Conservation (phyloP, 345 rosid genomes). For the Bruguiera parviflora region DNA sequence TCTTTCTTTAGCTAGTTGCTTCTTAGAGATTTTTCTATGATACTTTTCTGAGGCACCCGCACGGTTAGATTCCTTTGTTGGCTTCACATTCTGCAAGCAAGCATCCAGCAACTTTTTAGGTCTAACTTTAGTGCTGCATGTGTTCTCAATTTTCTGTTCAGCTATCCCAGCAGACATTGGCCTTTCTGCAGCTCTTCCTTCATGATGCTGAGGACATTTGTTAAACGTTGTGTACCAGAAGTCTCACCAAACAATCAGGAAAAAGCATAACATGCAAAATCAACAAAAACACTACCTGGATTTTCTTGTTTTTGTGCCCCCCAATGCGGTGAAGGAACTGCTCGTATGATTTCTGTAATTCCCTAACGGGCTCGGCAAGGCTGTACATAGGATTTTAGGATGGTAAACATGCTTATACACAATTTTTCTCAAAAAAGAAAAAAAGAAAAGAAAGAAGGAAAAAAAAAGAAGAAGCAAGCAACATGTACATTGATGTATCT, state of each 20-base stretch:
- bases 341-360: constrained; percentile 76
- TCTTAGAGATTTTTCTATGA: constrained; percentile 14
- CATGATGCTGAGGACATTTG: constrained; percentile 37
- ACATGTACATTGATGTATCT: too few relatives aligned
- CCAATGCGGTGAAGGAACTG: constrained; percentile 74
- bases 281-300: constrained; percentile 41
- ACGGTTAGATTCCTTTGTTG: constrained; percentile 20
- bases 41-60: constrained; percentile 1
- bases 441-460: neutral
- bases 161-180: constrained; percentile 25
- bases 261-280: constrained; percentile 11
- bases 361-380: constrained; percentile 83
- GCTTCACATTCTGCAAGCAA: constrained; percentile 24
- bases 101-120: constrained; percentile 7
- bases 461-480: neutral
- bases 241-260: neutral
- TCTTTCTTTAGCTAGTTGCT: constrained; percentile 24
- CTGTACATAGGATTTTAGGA: constrained; percentile 33
- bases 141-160: constrained; percentile 31
- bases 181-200: constrained; percentile 33
- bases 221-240: constrained; percentile 16
- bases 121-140: constrained; percentile 13
- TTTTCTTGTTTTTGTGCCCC: constrained; percentile 59
- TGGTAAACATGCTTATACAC: constrained; percentile 5
- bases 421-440: constrained; percentile 2